phyloP scores from a whole-genome alignment of 148 eudicot genomes.

The Rhododendron williamsianum region DNA sequence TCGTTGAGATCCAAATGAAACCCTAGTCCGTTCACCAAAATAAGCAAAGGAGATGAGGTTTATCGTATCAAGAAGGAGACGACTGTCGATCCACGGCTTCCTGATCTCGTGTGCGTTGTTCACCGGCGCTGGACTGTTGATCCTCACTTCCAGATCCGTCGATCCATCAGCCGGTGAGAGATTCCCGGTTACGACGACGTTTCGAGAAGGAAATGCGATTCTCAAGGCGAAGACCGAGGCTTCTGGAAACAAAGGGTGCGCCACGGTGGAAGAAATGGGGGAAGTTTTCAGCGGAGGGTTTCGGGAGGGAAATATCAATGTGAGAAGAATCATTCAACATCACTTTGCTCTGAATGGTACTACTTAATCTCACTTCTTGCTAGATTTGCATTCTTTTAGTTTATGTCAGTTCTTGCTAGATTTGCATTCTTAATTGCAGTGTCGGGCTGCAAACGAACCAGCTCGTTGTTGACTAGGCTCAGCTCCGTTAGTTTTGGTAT shows the following conservation, averaged over 20 bases:
- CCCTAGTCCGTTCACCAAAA: not conserved
- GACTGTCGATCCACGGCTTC: conserved; percentile 15
- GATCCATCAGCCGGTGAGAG: conserved; percentile 31
- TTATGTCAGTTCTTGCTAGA: too few species aligned
- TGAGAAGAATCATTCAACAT: conserved; percentile 5
- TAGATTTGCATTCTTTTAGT: not conserved
- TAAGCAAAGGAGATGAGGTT: conserved; percentile 25
- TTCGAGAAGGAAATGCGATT: not conserved
- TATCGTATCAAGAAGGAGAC: conserved; percentile 27
- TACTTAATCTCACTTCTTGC: not conserved
- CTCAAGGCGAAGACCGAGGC: not conserved
- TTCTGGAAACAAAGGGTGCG: conserved; percentile 13
- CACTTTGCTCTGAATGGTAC: conserved; percentile 13
- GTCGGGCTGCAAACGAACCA: not conserved
- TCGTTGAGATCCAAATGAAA: not conserved
- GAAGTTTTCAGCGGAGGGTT: conserved; percentile 20
- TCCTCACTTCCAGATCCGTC: conserved; percentile 43
- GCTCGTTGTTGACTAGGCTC: not conserved
- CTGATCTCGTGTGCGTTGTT: conserved; percentile 30
- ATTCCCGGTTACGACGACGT: not conserved
- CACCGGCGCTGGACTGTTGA: conserved; percentile 36
- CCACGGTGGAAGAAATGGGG: conserved; percentile 21
- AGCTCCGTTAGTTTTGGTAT: too few species aligned
- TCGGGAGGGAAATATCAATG: conserved; percentile 1
- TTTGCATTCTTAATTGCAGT: not conserved